Conservation (phyloP, 768 basidiomycete genomes). For the Phlebiopsis flavidoalba region DNA sequence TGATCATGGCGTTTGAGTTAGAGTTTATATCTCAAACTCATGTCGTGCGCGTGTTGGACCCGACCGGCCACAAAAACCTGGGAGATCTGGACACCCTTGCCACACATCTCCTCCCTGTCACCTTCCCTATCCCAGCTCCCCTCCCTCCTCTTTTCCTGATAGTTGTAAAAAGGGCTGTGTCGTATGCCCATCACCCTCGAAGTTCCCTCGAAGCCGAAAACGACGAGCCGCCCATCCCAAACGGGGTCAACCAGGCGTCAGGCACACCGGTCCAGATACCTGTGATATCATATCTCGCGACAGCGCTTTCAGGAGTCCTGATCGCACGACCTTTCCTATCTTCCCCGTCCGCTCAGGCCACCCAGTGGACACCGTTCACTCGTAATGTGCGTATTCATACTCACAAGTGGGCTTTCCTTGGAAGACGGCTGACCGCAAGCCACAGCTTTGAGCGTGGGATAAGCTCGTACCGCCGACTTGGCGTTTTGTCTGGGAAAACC, state of each 20-base stretch:
- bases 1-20: background rate
- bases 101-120: background rate
- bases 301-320: background rate
- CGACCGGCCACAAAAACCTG: background rate
- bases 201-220: too few relatives aligned
- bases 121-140: too few relatives aligned
- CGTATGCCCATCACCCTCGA: too few relatives aligned
- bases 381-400: background rate
- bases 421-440: background rate
- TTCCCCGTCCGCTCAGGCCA: background rate
- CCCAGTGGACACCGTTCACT: background rate
- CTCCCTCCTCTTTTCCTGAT: background rate
- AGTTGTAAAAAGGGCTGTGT: background rate
- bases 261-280: background rate
- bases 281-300: background rate
- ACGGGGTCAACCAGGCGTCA: too few relatives aligned
- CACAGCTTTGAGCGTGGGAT: background rate
- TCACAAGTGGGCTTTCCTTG: background rate
- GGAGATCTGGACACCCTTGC: background rate
- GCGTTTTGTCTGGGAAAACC: background rate
- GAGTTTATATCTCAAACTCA: background rate
- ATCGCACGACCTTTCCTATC: background rate
- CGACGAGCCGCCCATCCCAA: too few relatives aligned
- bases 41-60: background rate
- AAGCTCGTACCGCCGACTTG: too few relatives aligned